Percentiles rank a stretch among this genome's conserved stretches.
Conservation (phyloP, 306 rosid species). For the Rosa chinensis region DNA sequence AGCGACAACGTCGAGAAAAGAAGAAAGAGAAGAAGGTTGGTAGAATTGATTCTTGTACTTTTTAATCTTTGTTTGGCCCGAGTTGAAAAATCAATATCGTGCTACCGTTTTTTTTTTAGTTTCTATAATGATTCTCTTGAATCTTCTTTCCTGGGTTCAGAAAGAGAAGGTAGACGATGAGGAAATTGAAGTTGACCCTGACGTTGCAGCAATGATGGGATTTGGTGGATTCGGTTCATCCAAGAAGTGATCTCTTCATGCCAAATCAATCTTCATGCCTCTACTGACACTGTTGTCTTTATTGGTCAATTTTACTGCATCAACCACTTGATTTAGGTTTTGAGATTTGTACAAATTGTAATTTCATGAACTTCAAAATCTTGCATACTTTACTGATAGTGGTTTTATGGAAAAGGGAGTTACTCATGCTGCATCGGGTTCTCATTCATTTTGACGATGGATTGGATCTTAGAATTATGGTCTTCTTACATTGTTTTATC, state of each 20-base stretch:
- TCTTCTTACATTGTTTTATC: not conserved
- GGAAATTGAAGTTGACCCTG: slow-evolving; percentile 80
- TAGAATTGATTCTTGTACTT: slow-evolving; percentile 16
- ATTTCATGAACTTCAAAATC: not conserved
- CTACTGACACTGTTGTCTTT: not conserved
- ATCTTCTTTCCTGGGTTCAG: slow-evolving; percentile 40
- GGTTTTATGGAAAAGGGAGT: not conserved
- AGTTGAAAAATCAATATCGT: not conserved
- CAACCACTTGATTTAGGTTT: slow-evolving; percentile 9
- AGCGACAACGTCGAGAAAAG: slow-evolving; percentile 85
- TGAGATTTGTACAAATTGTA: slow-evolving; percentile 18
- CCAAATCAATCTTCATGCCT: slow-evolving; percentile 8
- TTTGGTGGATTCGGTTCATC: slow-evolving; percentile 90
- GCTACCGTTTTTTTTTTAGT: not conserved
- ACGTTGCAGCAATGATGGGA: slow-evolving; percentile 97
- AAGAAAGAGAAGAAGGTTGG: slow-evolving; percentile 91
- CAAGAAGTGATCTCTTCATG: slow-evolving; percentile 48
- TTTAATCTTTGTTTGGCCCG: slow-evolving; percentile 3
- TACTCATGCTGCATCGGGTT: not conserved
- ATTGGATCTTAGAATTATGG: not conserved
- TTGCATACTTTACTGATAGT: not conserved
- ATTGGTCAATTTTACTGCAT: slow-evolving; percentile 14
- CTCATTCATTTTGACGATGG: not conserved
- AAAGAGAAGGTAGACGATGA: slow-evolving; percentile 79
- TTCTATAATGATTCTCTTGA: not conserved